Evolutionary conservation across 108 stramenopile genomes (phyloP).

Genomic region (Pseudonitzschia delicatissima): DNA sequence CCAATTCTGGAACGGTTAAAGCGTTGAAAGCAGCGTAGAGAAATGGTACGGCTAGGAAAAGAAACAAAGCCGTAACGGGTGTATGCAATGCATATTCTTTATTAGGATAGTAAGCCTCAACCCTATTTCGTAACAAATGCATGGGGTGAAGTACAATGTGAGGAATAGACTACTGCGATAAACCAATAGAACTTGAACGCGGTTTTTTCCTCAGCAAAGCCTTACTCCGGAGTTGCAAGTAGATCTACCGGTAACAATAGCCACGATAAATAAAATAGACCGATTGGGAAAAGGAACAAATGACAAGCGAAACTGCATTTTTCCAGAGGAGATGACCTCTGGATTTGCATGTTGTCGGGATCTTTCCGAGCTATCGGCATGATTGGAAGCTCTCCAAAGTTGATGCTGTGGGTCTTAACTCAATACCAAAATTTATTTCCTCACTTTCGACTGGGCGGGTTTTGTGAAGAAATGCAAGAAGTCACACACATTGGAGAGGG

Average conservation of each 20-base stretch:
- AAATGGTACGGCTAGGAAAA: slow-evolving; percentile 30
- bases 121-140: slow-evolving; percentile 8
- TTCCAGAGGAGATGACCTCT: slow-evolving; percentile 6
- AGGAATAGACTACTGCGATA: background rate
- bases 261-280: slow-evolving; percentile 19
- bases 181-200: background rate
- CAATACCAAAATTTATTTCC: too few species aligned
- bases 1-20: slow-evolving; percentile 20
- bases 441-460: too few species aligned
- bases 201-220: background rate
- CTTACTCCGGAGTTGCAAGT: slow-evolving; percentile 2
- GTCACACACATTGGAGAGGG: too few species aligned
- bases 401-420: too few species aligned
- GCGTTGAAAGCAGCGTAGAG: slow-evolving; percentile 25
- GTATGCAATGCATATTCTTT: slow-evolving; percentile 26
- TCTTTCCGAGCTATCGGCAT: too few species aligned
- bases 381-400: too few species aligned
- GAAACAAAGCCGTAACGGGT: slow-evolving; percentile 22
- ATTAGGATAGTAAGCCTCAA: slow-evolving; percentile 24
- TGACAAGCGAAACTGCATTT: slow-evolving; percentile 37
- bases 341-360: background rate
- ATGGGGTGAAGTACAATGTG: background rate
- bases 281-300: slow-evolving; percentile 23
- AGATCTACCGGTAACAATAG: slow-evolving; percentile 9
- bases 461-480: too few species aligned